Conservation (phyloP, 2,329 filamentous ascomycete genomes). For the Cadophora sp. region DNA sequence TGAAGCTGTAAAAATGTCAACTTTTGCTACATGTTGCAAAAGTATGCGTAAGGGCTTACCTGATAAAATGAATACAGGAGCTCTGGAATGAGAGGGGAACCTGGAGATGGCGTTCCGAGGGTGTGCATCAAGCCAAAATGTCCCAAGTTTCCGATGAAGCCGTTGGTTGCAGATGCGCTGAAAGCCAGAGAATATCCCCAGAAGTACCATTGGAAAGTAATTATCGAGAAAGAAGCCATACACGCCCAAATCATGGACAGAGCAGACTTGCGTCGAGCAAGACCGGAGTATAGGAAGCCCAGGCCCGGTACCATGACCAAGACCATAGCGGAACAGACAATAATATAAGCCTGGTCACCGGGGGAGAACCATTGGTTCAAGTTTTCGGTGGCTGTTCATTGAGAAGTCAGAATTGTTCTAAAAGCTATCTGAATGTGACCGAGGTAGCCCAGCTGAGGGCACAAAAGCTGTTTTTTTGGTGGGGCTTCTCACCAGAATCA, state of each 20-base stretch:
- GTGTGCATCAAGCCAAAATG: constrained; percentile 91
- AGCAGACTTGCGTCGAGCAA: constrained; percentile 96
- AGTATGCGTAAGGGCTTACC: constrained; percentile 52
- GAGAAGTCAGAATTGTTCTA: constrained; percentile 18
- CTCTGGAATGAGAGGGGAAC: constrained; percentile 86
- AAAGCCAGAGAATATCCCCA: constrained; percentile 98
- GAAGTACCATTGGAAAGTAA: constrained; percentile 99
- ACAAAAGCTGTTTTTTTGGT: not conserved
- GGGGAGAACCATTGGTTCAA: constrained; percentile 94
- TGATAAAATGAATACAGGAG: constrained; percentile 95
- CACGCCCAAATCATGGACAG: constrained; percentile 97
- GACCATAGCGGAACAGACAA: constrained; percentile 90
- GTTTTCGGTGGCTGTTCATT: constrained; percentile 73
- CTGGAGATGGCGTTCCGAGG: constrained; percentile 82
- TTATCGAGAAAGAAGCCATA: constrained; percentile 90
- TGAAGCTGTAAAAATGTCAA: constrained; percentile 71
- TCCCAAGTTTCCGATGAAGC: constrained; percentile 88
- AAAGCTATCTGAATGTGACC: constrained; percentile 1
- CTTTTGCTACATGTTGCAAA: too few relatives aligned
- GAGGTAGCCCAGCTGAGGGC: not conserved
- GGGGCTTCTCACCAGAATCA: constrained; percentile 43
- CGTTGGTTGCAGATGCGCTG: constrained; percentile 79
- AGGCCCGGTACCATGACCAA: constrained; percentile 96
- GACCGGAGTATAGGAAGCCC: constrained; percentile 95
- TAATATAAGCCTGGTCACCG: constrained; percentile 93